Conservation (phyloP, 306 rosid species). For the Neltuma alba region DNA sequence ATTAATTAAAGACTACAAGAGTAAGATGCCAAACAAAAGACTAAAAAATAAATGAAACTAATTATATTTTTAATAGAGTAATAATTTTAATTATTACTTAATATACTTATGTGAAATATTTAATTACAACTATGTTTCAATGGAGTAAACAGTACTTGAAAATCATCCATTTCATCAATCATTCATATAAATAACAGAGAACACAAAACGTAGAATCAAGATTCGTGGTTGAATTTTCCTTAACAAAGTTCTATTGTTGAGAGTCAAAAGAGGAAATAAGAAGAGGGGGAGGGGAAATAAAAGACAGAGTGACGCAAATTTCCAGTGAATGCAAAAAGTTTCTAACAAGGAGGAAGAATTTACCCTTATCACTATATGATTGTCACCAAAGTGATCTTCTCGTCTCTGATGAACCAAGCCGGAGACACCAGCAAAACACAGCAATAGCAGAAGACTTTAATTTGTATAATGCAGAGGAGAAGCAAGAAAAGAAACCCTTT, state of each 20-base stretch:
- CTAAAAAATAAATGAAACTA: too few relatives aligned
- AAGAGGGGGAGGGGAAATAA: neutral
- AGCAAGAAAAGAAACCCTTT: too few relatives aligned
- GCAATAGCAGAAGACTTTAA: neutral
- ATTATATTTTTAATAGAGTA: too few relatives aligned
- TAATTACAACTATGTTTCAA: too few relatives aligned
- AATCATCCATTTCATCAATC: too few relatives aligned
- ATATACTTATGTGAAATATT: too few relatives aligned
- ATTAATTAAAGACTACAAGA: too few relatives aligned
- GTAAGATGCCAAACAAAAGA: too few relatives aligned
- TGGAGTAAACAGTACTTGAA: too few relatives aligned
- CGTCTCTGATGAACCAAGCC: neutral
- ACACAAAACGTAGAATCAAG: neutral
- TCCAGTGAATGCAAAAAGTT: neutral
- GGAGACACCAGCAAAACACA: neutral
- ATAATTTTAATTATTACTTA: too few relatives aligned
- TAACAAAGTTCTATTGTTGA: neutral
- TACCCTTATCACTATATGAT: neutral
- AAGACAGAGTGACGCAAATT: neutral
- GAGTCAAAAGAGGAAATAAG: neutral
- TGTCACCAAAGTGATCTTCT: neutral
- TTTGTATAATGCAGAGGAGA: neutral
- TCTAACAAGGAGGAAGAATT: neutral
- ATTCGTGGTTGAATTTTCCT: neutral
- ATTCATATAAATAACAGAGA: too few relatives aligned